These are phyloP conservation scores for Phytopythium ostracodes DNA, from an alignment of 352 stramenopile genomes.

Conservation along the genomic window DNA sequence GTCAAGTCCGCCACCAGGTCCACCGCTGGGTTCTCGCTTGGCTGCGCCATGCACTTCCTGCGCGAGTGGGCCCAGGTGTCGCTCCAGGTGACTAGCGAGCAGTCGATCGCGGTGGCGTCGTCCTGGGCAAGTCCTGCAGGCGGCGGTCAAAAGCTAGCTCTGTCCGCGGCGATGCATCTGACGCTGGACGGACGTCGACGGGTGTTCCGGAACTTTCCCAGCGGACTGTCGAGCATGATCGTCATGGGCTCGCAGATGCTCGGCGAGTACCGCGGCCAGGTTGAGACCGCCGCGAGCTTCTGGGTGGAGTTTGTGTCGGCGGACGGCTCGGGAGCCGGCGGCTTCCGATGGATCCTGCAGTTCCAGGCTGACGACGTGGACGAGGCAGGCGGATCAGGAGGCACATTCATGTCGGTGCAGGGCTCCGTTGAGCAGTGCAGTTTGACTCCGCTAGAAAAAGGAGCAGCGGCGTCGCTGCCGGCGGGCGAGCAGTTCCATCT, in stretches of 20 bases:
- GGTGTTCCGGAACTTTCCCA: conserved; percentile 40
- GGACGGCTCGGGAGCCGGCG: neutral
- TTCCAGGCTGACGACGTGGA: conserved; percentile 9
- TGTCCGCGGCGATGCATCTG: conserved; percentile 20
- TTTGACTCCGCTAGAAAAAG: no score
- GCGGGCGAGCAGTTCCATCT: neutral
- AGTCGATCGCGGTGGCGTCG: conserved; percentile 15
- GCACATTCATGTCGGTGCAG: neutral
- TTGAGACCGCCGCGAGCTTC: conserved; percentile 22
- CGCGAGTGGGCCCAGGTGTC: conserved; percentile 23
- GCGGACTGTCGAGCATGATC: conserved; percentile 35
- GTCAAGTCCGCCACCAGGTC: conserved; percentile 12
- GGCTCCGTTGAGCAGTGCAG: neutral
- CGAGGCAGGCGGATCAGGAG: neutral
- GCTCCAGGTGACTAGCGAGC: conserved; percentile 9
- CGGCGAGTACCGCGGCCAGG: conserved; percentile 44
- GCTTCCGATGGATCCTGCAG: conserved; percentile 22
- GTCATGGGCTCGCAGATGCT: conserved; percentile 23
- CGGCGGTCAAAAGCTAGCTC: conserved; percentile 2
- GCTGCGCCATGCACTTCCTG: conserved; percentile 25
- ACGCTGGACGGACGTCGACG: conserved; percentile 34
- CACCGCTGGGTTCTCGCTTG: conserved; percentile 14
- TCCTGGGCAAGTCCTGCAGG: conserved; percentile 9
- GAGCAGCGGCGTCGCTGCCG: neutral
- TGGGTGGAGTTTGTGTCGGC: conserved; percentile 33